These are phyloP conservation scores for Syzygium malaccense DNA, from an alignment of 441 rosid species.

Conservation along the genomic window DNA sequence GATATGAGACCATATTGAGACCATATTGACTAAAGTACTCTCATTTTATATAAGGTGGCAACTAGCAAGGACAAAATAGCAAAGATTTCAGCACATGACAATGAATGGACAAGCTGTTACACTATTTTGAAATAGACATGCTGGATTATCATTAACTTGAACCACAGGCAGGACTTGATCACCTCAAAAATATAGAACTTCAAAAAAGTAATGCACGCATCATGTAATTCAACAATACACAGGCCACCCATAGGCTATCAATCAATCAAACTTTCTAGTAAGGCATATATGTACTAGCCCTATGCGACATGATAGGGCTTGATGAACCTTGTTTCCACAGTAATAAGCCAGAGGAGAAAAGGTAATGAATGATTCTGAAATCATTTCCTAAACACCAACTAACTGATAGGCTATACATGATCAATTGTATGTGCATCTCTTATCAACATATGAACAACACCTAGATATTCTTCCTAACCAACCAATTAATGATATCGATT, in stretches of 20 bases:
- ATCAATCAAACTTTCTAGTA: not conserved
- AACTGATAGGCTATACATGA: not conserved
- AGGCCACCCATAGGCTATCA: not conserved
- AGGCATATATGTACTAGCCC: not conserved
- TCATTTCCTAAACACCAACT: not conserved
- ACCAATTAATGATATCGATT: not conserved
- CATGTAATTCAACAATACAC: not conserved
- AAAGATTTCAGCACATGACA: not conserved
- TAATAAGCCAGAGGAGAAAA: not conserved
- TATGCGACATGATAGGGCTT: not conserved
- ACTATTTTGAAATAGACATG: not conserved
- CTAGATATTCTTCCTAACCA: not conserved
- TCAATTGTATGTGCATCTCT: not conserved
- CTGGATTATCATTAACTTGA: not conserved
- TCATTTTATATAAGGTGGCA: not conserved
- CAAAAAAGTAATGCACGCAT: not conserved
- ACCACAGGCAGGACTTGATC: not conserved
- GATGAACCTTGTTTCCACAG: not conserved
- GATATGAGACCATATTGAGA: not conserved
- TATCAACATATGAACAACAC: not conserved
- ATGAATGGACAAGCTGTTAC: not conserved
- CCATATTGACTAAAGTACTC: not conserved
- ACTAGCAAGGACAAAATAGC: not conserved
- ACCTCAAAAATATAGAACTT: not conserved
- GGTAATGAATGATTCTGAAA: not conserved